phyloP scores from a whole-genome alignment of 441 rosid species.

The Kokia cookei region DNA sequence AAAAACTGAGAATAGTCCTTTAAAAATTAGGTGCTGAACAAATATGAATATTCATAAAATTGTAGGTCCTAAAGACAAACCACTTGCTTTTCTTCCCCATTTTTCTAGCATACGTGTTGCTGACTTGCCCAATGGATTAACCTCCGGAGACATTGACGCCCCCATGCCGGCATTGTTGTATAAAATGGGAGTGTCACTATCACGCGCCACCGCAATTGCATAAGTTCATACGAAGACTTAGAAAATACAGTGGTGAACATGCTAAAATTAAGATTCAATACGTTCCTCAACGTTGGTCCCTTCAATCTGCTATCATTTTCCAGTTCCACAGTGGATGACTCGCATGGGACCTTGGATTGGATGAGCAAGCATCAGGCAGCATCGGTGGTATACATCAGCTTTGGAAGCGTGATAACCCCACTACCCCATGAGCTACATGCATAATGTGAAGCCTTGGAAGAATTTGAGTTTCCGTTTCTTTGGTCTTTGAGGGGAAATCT shows the following conservation, averaged over 20 bases:
- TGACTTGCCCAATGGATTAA: constrained; percentile 19
- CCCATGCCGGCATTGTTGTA: constrained; percentile 7
- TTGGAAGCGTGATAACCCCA: constrained; percentile 25
- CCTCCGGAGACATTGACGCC: not conserved
- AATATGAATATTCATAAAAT: not conserved
- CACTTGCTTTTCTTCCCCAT: constrained; percentile 22
- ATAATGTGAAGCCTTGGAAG: constrained; percentile 33
- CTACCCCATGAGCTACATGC: constrained; percentile 36
- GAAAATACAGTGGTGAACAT: constrained; percentile 6
- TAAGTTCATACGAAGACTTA: constrained; percentile 19
- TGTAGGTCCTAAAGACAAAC: constrained; percentile 4
- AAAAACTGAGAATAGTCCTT: too few relatives aligned
- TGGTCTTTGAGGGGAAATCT: constrained; percentile 45
- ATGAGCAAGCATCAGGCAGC: constrained; percentile 17
- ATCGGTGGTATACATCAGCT: constrained; percentile 35
- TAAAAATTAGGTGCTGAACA: too few relatives aligned
- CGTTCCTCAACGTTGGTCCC: constrained; percentile 25
- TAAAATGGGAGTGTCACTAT: constrained; percentile 15
- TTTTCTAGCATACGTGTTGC: constrained; percentile 5
- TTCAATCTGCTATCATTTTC: constrained; percentile 8
- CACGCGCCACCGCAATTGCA: constrained; percentile 18
- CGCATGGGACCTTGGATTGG: constrained; percentile 36
- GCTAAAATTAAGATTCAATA: constrained; percentile 17
- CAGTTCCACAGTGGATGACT: constrained; percentile 4
- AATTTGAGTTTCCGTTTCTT: constrained; percentile 23